Percentiles rank a stretch among this genome's conserved stretches.
phyloP scores from a whole-genome alignment of 2,329 filamentous ascomycete genomes.

The Penicillium hesseltinei region DNA sequence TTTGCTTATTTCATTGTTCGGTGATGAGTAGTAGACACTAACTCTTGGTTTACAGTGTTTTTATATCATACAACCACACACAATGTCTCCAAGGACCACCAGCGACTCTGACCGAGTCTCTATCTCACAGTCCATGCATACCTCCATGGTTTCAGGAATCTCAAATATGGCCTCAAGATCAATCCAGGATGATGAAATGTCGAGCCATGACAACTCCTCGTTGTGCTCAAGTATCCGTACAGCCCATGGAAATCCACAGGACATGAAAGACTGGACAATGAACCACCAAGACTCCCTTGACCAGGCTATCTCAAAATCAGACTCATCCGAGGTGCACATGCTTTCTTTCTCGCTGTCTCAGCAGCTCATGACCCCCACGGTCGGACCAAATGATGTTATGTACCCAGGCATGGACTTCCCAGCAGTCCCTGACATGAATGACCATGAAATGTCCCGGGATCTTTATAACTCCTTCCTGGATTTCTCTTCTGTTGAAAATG shows the following conservation, averaged over 20 bases:
- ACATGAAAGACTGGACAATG: constrained; percentile 41
- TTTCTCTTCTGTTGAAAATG: constrained; percentile 43
- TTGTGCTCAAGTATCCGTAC: constrained; percentile 41
- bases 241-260: constrained; percentile 35
- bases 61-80: constrained; percentile 26
- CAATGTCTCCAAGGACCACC: constrained; percentile 41
- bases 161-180: constrained; percentile 40
- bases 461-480: constrained; percentile 42
- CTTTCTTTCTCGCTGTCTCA: constrained; percentile 44
- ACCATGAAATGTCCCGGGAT: constrained; percentile 41
- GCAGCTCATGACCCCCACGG: constrained; percentile 39
- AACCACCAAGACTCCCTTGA: constrained; percentile 42
- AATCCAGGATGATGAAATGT: constrained; percentile 45
- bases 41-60: constrained; percentile 34
- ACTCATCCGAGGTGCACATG: constrained; percentile 44
- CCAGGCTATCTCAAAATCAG: constrained; percentile 37
- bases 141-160: constrained; percentile 37
- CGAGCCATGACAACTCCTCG: constrained; percentile 43
- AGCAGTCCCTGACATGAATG: constrained; percentile 37
- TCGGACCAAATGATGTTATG: constrained; percentile 40
- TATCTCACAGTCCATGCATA: constrained; percentile 39
- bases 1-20: constrained; percentile 11
- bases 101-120: constrained; percentile 39
- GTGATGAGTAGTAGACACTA: constrained; percentile 31
- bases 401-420: constrained; percentile 42